Percentiles rank a stretch among this genome's conserved stretches.
Evolutionary conservation across 192 early-diverging fungal species (phyloP).

Genomic region (Gamsiella multidivaricata): DNA sequence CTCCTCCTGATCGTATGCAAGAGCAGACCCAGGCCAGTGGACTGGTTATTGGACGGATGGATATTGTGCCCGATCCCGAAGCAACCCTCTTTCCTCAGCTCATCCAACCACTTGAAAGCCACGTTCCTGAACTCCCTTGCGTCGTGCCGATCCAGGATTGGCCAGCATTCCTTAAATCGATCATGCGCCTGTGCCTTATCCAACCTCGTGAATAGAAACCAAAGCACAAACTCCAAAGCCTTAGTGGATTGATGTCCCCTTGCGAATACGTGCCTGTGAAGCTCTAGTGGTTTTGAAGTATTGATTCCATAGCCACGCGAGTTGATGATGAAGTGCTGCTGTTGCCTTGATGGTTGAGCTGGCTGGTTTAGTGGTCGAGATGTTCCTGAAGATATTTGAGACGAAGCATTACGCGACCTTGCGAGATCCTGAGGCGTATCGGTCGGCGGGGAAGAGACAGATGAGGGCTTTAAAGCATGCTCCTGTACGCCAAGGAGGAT

Average conservation of each 20-base stretch:
- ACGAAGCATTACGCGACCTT: background rate
- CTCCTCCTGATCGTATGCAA: conserved; percentile 42
- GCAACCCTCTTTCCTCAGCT: conserved; percentile 59
- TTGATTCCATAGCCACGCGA: conserved; percentile 7
- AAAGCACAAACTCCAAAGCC: conserved; percentile 66
- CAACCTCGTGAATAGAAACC: conserved; percentile 62
- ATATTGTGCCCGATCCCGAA: conserved; percentile 33
- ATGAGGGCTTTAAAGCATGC: conserved; percentile 6
- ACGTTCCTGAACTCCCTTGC: conserved; percentile 66
- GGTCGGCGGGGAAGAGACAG: background rate
- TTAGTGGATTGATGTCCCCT: conserved; percentile 65
- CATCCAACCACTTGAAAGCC: conserved; percentile 69
- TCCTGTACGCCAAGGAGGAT: conserved; percentile 39
- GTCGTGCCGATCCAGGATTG: conserved; percentile 63
- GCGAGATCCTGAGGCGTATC: background rate
- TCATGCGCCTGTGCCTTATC: conserved; percentile 53
- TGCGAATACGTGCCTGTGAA: conserved; percentile 64
- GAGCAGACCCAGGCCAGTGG: conserved; percentile 31
- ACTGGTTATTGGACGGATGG: background rate
- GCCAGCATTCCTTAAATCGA: conserved; percentile 65
- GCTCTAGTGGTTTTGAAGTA: conserved; percentile 33
- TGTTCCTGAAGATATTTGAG: background rate
- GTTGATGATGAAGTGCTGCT: conserved; percentile 19
- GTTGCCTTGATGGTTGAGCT: background rate
- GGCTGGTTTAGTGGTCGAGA: conserved; percentile 3